Percentiles rank a stretch among this genome's conserved stretches.
Conservation (phyloP, 2,329 filamentous ascomycete species). For the Epichloe sylvatica region DNA sequence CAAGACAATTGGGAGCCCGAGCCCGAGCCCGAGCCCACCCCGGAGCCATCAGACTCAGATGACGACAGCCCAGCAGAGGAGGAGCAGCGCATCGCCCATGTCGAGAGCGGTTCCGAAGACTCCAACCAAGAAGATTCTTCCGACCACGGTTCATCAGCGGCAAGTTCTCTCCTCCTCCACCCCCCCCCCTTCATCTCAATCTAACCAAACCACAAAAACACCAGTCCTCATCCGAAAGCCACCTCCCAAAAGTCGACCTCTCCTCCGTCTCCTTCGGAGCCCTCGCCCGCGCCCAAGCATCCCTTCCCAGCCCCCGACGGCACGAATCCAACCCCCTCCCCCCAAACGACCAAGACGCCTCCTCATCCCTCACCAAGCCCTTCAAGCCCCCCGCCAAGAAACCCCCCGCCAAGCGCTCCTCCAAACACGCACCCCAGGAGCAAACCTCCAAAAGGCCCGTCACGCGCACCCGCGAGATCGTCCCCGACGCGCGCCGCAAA, state of each 20-base stretch:
- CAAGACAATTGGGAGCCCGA: constrained; percentile 29
- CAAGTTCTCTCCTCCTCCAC: constrained; percentile 11
- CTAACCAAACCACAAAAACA: background rate
- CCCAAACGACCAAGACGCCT: constrained; percentile 2
- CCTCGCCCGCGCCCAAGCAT: constrained; percentile 73
- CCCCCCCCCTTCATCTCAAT: background rate
- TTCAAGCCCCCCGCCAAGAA: background rate
- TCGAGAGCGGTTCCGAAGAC: constrained; percentile 16
- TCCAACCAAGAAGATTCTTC: constrained; percentile 20
- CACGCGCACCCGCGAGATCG: constrained; percentile 61
- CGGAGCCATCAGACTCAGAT: constrained; percentile 11
- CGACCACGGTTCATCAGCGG: constrained; percentile 15
- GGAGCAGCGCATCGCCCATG: constrained; percentile 12
- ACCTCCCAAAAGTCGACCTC: constrained; percentile 27
- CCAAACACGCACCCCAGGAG: constrained; percentile 80
- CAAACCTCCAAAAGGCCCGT: constrained; percentile 75
- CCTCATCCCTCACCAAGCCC: background rate
- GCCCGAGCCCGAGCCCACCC: constrained; percentile 18
- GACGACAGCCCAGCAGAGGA: constrained; percentile 16
- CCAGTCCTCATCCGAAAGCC: background rate
- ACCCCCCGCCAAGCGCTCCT: constrained; percentile 30
- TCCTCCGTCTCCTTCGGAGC: constrained; percentile 71
- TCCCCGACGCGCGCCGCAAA: constrained; percentile 43
- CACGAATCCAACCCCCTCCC: constrained; percentile 13
- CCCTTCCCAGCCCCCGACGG: constrained; percentile 30